phyloP scores from a whole-genome alignment of 2,329 filamentous ascomycete species.

The Pseudopyricularia javanii region DNA sequence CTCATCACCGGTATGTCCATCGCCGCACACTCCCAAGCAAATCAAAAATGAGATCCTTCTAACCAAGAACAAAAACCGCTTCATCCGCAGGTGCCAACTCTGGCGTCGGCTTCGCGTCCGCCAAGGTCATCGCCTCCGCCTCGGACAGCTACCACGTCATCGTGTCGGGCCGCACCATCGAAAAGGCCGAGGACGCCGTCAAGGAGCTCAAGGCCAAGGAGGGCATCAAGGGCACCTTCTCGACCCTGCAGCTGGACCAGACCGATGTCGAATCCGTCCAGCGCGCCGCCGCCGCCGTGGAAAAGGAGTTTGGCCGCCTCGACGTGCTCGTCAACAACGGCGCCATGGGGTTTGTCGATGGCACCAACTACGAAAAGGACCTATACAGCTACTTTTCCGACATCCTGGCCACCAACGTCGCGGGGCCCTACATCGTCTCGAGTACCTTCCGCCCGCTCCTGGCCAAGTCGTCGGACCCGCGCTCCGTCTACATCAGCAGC shows the following conservation, averaged over 20 bases:
- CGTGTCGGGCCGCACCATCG: slow-evolving; percentile 21
- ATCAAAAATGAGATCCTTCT: no score
- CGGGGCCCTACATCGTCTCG: slow-evolving; percentile 15
- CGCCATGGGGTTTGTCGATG: slow-evolving; percentile 7
- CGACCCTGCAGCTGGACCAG: slow-evolving; percentile 27
- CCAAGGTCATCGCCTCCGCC: slow-evolving; percentile 23
- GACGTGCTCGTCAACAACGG: slow-evolving; percentile 21
- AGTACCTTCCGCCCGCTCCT: slow-evolving; percentile 19
- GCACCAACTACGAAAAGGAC: not conserved
- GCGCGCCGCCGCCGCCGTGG: slow-evolving; percentile 16
- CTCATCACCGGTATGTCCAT: not conserved
- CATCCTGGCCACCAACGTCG: slow-evolving; percentile 18
- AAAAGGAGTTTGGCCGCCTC: slow-evolving; percentile 16
- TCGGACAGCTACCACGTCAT: slow-evolving; percentile 24
- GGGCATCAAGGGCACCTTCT: slow-evolving; percentile 12
- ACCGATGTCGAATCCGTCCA: slow-evolving; percentile 26
- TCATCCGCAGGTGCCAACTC: slow-evolving; percentile 23
- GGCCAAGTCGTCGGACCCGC: slow-evolving; percentile 12
- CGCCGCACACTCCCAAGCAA: no score
- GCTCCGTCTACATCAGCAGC: slow-evolving; percentile 12
- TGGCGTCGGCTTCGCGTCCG: slow-evolving; percentile 27
- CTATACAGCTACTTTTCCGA: not conserved
- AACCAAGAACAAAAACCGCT: not conserved
- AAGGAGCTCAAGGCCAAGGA: slow-evolving; percentile 10
- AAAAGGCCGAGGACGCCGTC: slow-evolving; percentile 21